phyloP scores from a whole-genome alignment of 805 yeast species.

The Hermanozyma aechmeae region DNA sequence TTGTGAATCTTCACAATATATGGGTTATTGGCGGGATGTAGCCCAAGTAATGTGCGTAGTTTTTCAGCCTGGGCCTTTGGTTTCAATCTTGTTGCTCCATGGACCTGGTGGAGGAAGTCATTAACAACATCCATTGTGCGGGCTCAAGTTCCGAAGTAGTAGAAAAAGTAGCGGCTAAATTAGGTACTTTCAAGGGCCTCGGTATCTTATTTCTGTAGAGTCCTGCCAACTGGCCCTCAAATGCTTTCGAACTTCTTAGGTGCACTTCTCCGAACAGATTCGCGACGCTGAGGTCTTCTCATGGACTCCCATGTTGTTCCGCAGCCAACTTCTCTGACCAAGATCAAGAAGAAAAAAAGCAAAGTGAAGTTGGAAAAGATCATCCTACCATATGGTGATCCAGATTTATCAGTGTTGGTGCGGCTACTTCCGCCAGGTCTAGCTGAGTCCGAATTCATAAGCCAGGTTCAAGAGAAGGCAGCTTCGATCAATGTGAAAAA shows the following conservation, averaged over 20 bases:
- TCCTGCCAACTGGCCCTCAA: too few species aligned
- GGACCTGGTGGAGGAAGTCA: conserved; percentile 19
- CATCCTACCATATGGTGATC: conserved; percentile 9
- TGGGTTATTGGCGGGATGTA: conserved; percentile 17
- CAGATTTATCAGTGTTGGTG: conserved; percentile 8
- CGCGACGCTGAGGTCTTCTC: too few species aligned
- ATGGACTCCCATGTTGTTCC: too few species aligned
- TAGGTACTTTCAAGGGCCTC: too few species aligned
- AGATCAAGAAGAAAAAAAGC: too few species aligned
- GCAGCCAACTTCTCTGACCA: too few species aligned
- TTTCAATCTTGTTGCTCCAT: conserved; percentile 15
- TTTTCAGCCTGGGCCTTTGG: conserved; percentile 12
- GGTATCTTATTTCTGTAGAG: too few species aligned
- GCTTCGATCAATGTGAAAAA: conserved; percentile 1
- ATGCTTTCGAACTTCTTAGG: too few species aligned
- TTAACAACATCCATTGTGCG: background rate
- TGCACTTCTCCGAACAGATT: too few species aligned
- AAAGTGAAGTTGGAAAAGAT: too few species aligned
- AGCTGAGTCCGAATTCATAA: conserved; percentile 6
- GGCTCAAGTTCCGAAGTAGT: background rate
- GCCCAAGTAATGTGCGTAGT: conserved; percentile 13
- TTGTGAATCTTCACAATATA: conserved; percentile 17
- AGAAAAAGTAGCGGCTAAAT: too few species aligned
- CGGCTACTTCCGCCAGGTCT: conserved; percentile 16
- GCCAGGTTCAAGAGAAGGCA: conserved; percentile 12